A percentile compares a stretch with the other conserved stretches of the same genome.
Evolutionary conservation across 331 rosid genomes (phyloP).

Genomic region (Malus hybrid): DNA sequence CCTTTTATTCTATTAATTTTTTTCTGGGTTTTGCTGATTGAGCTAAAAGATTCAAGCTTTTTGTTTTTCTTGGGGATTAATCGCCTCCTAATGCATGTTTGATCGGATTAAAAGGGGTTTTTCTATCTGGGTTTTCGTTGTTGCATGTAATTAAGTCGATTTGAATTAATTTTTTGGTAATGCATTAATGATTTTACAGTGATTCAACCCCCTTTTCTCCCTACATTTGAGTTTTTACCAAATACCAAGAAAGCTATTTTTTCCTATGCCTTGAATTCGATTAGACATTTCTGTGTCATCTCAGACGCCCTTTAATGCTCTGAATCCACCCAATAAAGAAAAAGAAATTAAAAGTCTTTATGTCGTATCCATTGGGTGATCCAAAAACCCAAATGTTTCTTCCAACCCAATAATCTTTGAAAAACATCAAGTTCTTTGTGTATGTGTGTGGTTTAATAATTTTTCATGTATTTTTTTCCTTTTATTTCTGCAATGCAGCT

Average conservation of each 20-base stretch:
- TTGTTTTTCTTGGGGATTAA: slow-evolving; percentile 5
- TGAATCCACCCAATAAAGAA: not conserved
- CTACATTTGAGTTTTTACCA: slow-evolving; percentile 12
- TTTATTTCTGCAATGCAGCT: slow-evolving; percentile 1
- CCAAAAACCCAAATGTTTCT: slow-evolving; percentile 2
- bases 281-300: slow-evolving; percentile 19
- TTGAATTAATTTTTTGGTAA: not conserved
- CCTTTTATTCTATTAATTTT: not conserved
- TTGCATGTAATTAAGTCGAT: not conserved
- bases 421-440: slow-evolving; percentile 4
- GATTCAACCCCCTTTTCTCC: not conserved
- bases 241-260: slow-evolving; percentile 8
- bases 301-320: slow-evolving; percentile 18
- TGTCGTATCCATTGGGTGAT: not conserved
- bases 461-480: not conserved
- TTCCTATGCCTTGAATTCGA: slow-evolving; percentile 1
- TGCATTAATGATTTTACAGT: slow-evolving; percentile 1
- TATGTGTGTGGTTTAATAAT: slow-evolving; percentile 7
- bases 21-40: slow-evolving; percentile 6
- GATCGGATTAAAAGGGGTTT: not conserved
- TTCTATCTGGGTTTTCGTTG: not conserved
- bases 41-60: slow-evolving; percentile 10
- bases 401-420: not conserved
- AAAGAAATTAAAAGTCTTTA: not conserved
- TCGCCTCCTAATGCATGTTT: not conserved